Base-by-base conservation (phyloP, 768 basidiomycete species). In the Mycena filopes region DNA sequence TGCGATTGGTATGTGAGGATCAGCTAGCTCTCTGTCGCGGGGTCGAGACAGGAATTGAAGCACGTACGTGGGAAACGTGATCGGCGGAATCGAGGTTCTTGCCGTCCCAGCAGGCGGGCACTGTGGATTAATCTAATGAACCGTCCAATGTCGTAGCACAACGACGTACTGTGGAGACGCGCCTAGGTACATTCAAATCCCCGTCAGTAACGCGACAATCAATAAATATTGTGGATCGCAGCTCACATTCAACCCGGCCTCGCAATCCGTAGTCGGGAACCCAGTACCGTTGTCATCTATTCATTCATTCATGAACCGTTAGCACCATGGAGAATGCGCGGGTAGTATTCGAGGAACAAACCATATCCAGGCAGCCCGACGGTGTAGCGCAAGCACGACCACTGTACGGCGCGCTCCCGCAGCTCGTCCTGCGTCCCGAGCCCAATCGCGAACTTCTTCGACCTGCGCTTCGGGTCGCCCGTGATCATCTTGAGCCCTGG, bases 381-480 rank as follows among this genome's bases (percentile, higher is more conserved):
- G 23, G 77, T 67, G 58, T 80, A 82, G 45, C 81, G 75, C 70
- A 83, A 69, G 60, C 82, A 83, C 25, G 77, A 72, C 73, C 77
- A 82, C 46, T 77, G 67, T 31, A 81, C 72, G 18, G 82, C 81
- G 33, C 80, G 77, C 59, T 82, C 80, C 3, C 73, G 70, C 25
- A 83, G 68, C 58, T 81, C 80, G 0, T 57, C 79, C 59, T 83
- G 81, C 21, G 79, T 76, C 11, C 80, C 81, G 63, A 75, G 45
- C 2, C 71, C 71, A 42, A 83, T 70, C 7, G 94, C 71, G 91
- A 93, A 50, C 93, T 93, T 70, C 83, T 94, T 41, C 88, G 88
- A 7, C 89, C 87, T 76, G 85, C 89, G 59, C 83, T 11, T 29
- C 1, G 89, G 31, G 89, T 95, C 75, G 23, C 84, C 84, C 41